Evolutionary conservation across 345 rosid species (phyloP).

Genomic region (Theobroma cacao): DNA sequence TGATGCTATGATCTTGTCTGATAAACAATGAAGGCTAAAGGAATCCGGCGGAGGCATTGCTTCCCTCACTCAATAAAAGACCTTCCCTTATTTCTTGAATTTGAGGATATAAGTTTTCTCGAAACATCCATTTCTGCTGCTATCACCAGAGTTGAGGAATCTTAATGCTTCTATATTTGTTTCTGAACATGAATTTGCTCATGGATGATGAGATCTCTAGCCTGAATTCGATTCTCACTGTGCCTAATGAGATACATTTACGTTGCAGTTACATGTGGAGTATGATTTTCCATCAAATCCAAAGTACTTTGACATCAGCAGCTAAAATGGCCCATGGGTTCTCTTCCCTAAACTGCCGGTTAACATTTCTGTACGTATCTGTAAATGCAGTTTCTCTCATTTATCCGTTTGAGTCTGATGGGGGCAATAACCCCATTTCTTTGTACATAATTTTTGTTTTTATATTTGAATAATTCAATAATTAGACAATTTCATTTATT

Average conservation of each 20-base stretch:
- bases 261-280: slow-evolving; percentile 47
- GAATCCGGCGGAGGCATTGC: neutral
- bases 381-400: slow-evolving; percentile 19
- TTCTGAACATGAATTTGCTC: slow-evolving; percentile 2
- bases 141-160: neutral
- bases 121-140: neutral
- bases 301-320: slow-evolving; percentile 50
- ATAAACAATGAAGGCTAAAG: neutral
- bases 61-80: neutral
- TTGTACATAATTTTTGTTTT: slow-evolving; percentile 16
- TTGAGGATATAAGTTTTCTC: neutral
- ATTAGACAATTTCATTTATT: slow-evolving; percentile 18
- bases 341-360: neutral
- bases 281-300: slow-evolving; percentile 56
- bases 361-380: slow-evolving; percentile 22
- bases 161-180: neutral
- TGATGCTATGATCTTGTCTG: neutral
- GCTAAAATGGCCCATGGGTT: slow-evolving; percentile 26
- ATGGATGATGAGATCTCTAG: neutral
- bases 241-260: neutral
- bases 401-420: slow-evolving; percentile 6
- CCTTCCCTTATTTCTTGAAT: neutral
- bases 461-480: neutral
- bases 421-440: slow-evolving; percentile 1
- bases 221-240: neutral